Evolutionary conservation across 2,329 filamentous ascomycete species (phyloP).

Genomic region (Tolypocladium amazonense): DNA sequence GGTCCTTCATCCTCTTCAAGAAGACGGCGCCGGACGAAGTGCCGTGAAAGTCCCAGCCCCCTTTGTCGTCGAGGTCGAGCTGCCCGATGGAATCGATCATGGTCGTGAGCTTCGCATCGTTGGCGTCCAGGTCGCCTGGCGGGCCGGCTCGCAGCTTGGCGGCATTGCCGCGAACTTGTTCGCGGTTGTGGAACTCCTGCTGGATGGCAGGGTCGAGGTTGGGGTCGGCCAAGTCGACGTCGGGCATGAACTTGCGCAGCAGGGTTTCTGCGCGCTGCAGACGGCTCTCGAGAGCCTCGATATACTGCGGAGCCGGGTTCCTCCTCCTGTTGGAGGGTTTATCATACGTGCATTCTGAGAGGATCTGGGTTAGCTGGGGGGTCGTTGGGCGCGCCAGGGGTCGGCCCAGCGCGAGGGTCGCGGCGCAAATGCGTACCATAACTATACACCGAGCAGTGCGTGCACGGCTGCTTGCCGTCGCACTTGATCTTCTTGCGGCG

Average conservation of each 20-base stretch:
- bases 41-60: slow-evolving; percentile 91
- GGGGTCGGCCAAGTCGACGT: slow-evolving; percentile 76
- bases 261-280: slow-evolving; percentile 75
- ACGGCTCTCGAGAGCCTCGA: slow-evolving; percentile 76
- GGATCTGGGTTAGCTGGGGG: not conserved
- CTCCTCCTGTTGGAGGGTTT: slow-evolving; percentile 86
- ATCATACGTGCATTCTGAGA: slow-evolving; percentile 78
- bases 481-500: slow-evolving; percentile 82
- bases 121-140: slow-evolving; percentile 26
- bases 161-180: slow-evolving; percentile 37
- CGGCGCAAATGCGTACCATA: slow-evolving; percentile 57
- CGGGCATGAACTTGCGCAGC: slow-evolving; percentile 69
- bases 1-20: slow-evolving; percentile 73
- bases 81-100: slow-evolving; percentile 93
- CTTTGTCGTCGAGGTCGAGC: slow-evolving; percentile 81
- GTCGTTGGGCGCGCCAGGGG: not conserved
- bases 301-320: slow-evolving; percentile 86
- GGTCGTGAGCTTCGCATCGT: slow-evolving; percentile 71
- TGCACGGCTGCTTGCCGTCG: slow-evolving; percentile 79
- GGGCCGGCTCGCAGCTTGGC: slow-evolving; percentile 28
- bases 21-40: slow-evolving; percentile 89
- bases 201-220: slow-evolving; percentile 68
- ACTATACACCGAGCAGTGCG: slow-evolving; percentile 95
- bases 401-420: not conserved
- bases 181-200: slow-evolving; percentile 52